Conservation (phyloP, 192 early-diverging fungal genomes). For the Rhizophlyctis rosea region DNA sequence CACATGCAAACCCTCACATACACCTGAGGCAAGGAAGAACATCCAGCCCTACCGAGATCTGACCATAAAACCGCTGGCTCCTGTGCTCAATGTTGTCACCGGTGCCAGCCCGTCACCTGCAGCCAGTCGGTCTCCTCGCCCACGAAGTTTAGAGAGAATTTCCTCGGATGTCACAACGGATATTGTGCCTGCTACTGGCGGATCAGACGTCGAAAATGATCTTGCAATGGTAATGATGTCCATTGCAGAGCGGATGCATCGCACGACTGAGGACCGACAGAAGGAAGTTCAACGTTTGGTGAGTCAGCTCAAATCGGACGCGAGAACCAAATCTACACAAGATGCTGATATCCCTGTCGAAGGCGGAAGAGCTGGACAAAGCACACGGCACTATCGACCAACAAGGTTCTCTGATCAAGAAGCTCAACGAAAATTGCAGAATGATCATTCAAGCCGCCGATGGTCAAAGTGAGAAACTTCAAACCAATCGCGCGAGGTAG, state of each 20-base stretch:
- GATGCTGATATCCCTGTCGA: not conserved
- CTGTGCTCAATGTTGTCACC: too few species aligned
- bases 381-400: conserved; percentile 14
- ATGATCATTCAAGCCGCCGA: conserved; percentile 16
- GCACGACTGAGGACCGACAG: conserved; percentile 18
- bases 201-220: conserved; percentile 23
- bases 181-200: not conserved
- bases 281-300: conserved; percentile 20
- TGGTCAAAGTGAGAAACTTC: conserved; percentile 19
- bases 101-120: too few species aligned
- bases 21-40: too few species aligned
- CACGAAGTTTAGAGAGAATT: too few species aligned
- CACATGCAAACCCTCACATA: too few species aligned
- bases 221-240: conserved; percentile 28
- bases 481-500: conserved; percentile 20
- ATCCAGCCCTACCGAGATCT: too few species aligned
- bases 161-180: too few species aligned
- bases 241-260: conserved; percentile 25
- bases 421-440: conserved; percentile 21
- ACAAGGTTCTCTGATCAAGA: conserved; percentile 11
- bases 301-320: not conserved
- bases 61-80: too few species aligned
- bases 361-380: conserved; percentile 23
- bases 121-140: too few species aligned
- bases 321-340: not conserved